Evolutionary conservation across 176 grass and related monocot genomes (phyloP), one percentile per base, ranked within the genome.

Genomic region (Zea luxurians): DNA sequence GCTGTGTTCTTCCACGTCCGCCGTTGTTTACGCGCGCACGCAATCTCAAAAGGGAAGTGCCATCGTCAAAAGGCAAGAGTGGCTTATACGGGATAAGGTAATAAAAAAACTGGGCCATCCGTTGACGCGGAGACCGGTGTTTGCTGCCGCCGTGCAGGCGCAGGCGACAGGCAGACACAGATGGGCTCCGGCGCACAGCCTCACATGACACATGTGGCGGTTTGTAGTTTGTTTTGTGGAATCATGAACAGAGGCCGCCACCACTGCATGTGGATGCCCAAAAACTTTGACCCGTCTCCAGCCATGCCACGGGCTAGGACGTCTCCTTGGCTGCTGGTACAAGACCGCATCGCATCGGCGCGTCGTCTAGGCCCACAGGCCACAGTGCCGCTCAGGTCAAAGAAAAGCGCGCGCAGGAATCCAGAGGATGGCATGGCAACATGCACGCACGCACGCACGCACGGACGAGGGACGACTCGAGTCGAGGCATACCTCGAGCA

Each of bases 221-320:
- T 13, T 49, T 49, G 3, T 40, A 40, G 2, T 40, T 40, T 40
- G 4, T 40, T 2, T 13, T 49, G 60, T 65, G 66, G 68, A 65
- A 66, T n/a, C n/a, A 7, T 17, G 15, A 53, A 17, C 50, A 53
- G 38, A 1, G 38, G 27, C 27, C 27, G 27, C 27, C 27, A 27
- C 27, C 27, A 27, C 35, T 44, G 37, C 37, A 34, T 78, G 2
- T 79, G 49, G 48, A 27, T 75, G 17, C 70, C 58, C 3, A 50
- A 53, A 62, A 15, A 37, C 64, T 76, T 80, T 81, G 78, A 86
- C 84, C 64, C 84, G 70, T 44, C 34, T 50, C 12, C 35, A 0
- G 1, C 27, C 27, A 27, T 27, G 27, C 27, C 27, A 27, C 27
- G 27, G 27, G 27, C 27, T 27, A 27, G 27, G 27, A 27, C 27